Evolutionary conservation across 2,329 filamentous ascomycete species (phyloP).

Genomic region (Penicillium italicum): DNA sequence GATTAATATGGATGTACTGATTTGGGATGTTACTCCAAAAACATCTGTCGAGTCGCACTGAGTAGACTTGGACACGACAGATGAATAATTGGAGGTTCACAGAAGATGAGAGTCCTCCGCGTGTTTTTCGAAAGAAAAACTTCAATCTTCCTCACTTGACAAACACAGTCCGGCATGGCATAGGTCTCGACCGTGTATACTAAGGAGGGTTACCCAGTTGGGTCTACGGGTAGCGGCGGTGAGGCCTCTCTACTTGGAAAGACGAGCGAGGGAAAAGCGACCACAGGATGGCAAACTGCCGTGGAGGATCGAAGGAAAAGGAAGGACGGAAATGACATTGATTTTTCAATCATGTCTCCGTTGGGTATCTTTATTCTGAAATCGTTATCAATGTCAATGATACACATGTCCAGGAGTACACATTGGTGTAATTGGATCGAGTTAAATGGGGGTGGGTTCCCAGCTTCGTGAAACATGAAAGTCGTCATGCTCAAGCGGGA

Average conservation of each 20-base stretch:
- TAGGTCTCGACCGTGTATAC: slow-evolving; percentile 43
- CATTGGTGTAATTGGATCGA: not conserved
- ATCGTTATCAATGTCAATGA: slow-evolving; percentile 3
- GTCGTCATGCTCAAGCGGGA: not conserved
- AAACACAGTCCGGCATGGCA: slow-evolving; percentile 44
- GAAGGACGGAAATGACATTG: not conserved
- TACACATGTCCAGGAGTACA: not conserved
- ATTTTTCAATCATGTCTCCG: slow-evolving; percentile 4
- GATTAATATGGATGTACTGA: not conserved
- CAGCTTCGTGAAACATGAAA: not conserved
- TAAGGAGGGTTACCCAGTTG: slow-evolving; percentile 31
- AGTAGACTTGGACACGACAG: slow-evolving; percentile 16
- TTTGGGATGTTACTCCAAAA: slow-evolving; percentile 25
- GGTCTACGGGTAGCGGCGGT: not conserved
- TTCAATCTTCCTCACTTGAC: slow-evolving; percentile 43
- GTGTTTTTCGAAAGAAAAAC: slow-evolving; percentile 17
- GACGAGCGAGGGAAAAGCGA: not conserved
- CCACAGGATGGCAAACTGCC: not conserved
- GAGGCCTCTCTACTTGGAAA: not conserved
- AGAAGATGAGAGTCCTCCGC: slow-evolving; percentile 28
- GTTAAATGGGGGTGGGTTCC: not conserved
- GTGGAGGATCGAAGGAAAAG: not conserved
- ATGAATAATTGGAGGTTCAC: slow-evolving; percentile 25
- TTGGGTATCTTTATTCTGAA: slow-evolving; percentile 10
- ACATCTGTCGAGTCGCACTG: slow-evolving; percentile 14